Percentiles rank a stretch among this genome's conserved stretches.
Evolutionary conservation across 139 green algal species (phyloP).

Genomic region (Micractinium conductrix): DNA sequence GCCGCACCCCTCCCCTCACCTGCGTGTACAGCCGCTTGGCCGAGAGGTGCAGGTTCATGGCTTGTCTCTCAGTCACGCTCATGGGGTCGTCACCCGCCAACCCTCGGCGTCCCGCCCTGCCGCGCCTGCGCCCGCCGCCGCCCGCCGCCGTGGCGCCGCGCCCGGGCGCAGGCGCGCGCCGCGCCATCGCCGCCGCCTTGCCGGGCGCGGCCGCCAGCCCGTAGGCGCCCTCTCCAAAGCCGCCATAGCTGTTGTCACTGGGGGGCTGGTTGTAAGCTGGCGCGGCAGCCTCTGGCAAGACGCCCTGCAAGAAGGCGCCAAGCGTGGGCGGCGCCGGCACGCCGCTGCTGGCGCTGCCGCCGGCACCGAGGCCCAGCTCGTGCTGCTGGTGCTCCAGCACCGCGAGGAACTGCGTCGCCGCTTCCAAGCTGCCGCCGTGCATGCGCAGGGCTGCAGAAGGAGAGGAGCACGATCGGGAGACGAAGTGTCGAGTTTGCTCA

Average conservation of each 20-base stretch:
- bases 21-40: slow-evolving; percentile 31
- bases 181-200: not conserved
- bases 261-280: not conserved
- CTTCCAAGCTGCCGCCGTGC: slow-evolving; percentile 15
- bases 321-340: not conserved
- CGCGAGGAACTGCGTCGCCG: slow-evolving; percentile 4
- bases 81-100: slow-evolving; percentile 10
- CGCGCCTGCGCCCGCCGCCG: not conserved
- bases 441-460: slow-evolving; percentile 25
- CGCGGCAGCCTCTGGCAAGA: slow-evolving; percentile 4
- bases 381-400: slow-evolving; percentile 26
- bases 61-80: slow-evolving; percentile 25
- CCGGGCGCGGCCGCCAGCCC: not conserved
- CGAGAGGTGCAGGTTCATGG: slow-evolving; percentile 29
- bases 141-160: not conserved
- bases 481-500: too few relatives aligned
- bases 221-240: not conserved
- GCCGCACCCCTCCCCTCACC: not conserved
- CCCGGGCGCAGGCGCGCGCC: not conserved
- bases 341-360: not conserved
- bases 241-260: not conserved
- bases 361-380: not conserved
- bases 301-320: not conserved
- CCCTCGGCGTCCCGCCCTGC: not conserved
- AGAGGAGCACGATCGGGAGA: too few relatives aligned